Evolutionary conservation across 495 filamentous ascomycete genomes (phyloP), one percentile per base, ranked within the genome.

Genomic region (Aspergillus homomorphus): DNA sequence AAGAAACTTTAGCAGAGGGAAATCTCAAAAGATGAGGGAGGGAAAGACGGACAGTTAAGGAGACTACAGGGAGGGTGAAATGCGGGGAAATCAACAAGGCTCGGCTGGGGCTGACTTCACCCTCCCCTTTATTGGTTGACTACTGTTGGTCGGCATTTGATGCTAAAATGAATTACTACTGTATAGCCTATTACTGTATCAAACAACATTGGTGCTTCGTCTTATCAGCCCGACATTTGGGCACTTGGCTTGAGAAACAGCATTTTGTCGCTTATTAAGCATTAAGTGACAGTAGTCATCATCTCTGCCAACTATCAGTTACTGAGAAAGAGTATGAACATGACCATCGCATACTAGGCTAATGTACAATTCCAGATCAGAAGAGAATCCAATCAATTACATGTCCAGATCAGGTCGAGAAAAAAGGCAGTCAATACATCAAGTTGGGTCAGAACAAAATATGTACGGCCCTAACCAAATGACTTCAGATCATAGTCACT

Each of bases 51-150:
- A 22, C 51, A 26, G 51, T 24, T 21, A 38, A 59, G 28, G 22
- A n/a, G n/a, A n/a, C n/a, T 38, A 14, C 33, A 2, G 15, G 58
- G 64, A 62, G 62, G 28, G 58, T 58, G 61, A 67, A 65, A 69
- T 50, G 56, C 56, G 66, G 68, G 68, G 67, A 57, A 57, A 63
- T 33, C 45, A 19, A 24, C 33, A 54, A 4, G 38, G 38, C 15
- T 38, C 33, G 6, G 33, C 33, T 38, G 33, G 33, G 15, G 33
- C 33, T 38, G 33, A 38, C 33, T 38, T 38, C 33, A 5, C 33
- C 33, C 10, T 38, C 15, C 6, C 12, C 33, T 38, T 12, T 14
- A 38, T 38, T 38, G 33, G 33, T 12, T 38, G 33, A 9, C 15
- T 38, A 12, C 33, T 12, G 2, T 38, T 5, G 2, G 2, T 38